Percentiles rank a stretch among this genome's conserved stretches.
Conservation (phyloP, 2,329 filamentous ascomycete genomes). For the Rachicladosporium sp. region DNA sequence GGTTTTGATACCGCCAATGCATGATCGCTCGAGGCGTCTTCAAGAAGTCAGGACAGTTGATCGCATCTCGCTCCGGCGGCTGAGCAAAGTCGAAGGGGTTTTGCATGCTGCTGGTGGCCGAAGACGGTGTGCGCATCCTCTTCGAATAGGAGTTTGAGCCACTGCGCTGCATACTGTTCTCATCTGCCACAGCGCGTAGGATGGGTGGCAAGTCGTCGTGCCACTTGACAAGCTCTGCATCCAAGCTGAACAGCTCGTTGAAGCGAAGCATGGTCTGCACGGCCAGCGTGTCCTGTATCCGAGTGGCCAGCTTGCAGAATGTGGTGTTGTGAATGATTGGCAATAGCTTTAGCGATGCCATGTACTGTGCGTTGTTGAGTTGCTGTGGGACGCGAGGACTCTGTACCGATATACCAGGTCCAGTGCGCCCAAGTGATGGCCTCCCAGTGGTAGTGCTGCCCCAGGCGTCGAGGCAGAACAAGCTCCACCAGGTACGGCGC, state of each 20-base stretch:
- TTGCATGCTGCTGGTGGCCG: constrained; percentile 7
- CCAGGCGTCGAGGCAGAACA: constrained; percentile 66
- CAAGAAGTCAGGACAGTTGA: constrained; percentile 51
- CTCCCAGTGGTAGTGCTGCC: constrained; percentile 58
- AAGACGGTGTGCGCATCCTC: constrained; percentile 7
- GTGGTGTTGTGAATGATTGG: constrained; percentile 64
- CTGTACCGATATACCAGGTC: constrained; percentile 54
- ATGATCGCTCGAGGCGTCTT: constrained; percentile 60
- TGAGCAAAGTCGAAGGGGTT: constrained; percentile 41
- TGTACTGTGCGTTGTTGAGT: constrained; percentile 24
- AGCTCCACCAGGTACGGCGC: constrained; percentile 60
- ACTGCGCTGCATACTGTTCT: constrained; percentile 1
- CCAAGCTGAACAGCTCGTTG: constrained; percentile 54
- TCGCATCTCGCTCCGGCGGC: constrained; percentile 42
- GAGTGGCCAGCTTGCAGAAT: constrained; percentile 67
- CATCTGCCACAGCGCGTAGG: constrained; percentile 15
- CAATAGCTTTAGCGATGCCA: constrained; percentile 52
- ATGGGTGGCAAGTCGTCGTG: constrained; percentile 52
- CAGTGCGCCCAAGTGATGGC: constrained; percentile 56
- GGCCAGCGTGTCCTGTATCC: constrained; percentile 64
- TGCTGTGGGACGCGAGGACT: constrained; percentile 38
- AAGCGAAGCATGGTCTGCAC: constrained; percentile 54
- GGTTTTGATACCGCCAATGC: constrained; percentile 72
- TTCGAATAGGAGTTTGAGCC: constrained; percentile 4
- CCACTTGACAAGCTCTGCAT: constrained; percentile 59